Evolutionary conservation across 2,329 filamentous ascomycete species (phyloP).

Genomic region (Chaetomium sp.): DNA sequence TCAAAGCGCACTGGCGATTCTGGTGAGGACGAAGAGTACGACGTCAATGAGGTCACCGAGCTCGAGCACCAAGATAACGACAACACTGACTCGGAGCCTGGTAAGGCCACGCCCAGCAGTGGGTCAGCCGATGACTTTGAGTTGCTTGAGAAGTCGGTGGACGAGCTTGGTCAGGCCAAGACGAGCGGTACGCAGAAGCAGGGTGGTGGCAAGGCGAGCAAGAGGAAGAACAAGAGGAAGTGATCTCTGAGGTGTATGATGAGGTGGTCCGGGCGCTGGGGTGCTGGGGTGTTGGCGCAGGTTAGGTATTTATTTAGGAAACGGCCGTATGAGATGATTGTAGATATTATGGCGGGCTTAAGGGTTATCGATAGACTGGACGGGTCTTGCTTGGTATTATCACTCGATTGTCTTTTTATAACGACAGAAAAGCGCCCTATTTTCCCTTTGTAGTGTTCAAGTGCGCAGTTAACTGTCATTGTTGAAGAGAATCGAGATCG

Average conservation of each 20-base stretch:
- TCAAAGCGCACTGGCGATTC: conserved; percentile 24
- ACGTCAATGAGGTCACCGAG: conserved; percentile 30
- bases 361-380: not conserved
- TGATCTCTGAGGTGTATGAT: conserved; percentile 25
- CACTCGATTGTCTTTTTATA: not conserved
- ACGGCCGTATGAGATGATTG: not conserved
- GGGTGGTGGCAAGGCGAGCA: conserved; percentile 38
- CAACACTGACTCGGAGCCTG: conserved; percentile 43
- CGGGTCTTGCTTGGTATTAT: not conserved
- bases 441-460: not conserved
- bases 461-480: no score
- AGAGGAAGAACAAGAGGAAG: conserved; percentile 50
- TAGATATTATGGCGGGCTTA: not conserved
- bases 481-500: no score
- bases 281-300: not conserved
- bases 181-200: conserved; percentile 37
- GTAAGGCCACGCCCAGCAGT: conserved; percentile 48
- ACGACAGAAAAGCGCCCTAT: not conserved
- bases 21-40: conserved; percentile 26
- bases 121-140: conserved; percentile 57
- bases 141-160: conserved; percentile 54
- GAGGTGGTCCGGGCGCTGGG: not conserved
- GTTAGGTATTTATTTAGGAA: not conserved
- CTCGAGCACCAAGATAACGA: conserved; percentile 33
- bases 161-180: conserved; percentile 48